These are phyloP conservation scores for Triglochin maritima DNA, from an alignment of 106 monocot species.

Conservation along the genomic window DNA sequence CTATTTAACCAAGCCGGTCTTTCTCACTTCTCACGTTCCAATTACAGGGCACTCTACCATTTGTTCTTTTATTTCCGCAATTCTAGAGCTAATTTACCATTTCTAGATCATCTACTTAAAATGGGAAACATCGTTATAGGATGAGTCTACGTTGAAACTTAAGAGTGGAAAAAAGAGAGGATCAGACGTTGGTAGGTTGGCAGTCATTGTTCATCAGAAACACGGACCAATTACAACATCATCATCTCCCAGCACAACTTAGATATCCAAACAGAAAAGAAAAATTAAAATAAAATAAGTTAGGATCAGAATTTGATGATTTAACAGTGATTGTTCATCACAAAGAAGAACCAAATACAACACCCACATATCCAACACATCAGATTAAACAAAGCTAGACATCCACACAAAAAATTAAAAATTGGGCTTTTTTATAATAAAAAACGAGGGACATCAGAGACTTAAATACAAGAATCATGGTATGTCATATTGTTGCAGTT, in stretches of 20 bases:
- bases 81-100: no score
- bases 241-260: not conserved
- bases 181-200: constrained; percentile 1
- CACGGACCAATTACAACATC: constrained; percentile 10
- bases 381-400: not conserved
- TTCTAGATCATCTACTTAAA: no score
- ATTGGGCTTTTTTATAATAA: not conserved
- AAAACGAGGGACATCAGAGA: constrained; percentile 12
- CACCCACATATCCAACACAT: not conserved
- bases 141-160: no score
- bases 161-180: not conserved
- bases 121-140: no score
- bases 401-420: not conserved
- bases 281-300: no score
- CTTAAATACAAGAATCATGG: constrained; percentile 12
- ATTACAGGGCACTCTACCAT: no score
- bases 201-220: constrained; percentile 9
- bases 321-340: constrained; percentile 1
- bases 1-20: no score
- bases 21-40: no score
- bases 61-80: no score
- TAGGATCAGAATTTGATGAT: constrained; percentile 5
- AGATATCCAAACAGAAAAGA: no score
- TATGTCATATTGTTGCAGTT: constrained; percentile 12
- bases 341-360: constrained; percentile 7